These are phyloP conservation scores for Extremus antarcticus DNA, from an alignment of 495 filamentous ascomycete species.

Conservation along the genomic window DNA sequence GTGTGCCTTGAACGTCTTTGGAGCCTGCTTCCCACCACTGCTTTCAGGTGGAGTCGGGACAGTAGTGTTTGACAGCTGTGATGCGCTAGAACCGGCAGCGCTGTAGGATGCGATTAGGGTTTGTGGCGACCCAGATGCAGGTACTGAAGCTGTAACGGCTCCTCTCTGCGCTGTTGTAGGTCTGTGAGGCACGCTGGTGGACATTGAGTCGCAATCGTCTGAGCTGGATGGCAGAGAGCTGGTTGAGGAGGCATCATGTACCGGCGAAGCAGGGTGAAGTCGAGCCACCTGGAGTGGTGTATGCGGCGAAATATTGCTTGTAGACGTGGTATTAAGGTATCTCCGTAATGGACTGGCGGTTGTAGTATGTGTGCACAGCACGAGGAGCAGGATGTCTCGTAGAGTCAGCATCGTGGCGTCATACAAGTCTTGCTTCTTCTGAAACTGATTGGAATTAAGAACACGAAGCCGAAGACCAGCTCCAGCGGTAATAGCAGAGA, in stretches of 20 bases:
- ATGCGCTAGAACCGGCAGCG: neutral
- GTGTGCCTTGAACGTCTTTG: neutral
- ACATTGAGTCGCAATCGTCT: neutral
- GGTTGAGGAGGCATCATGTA: too few species aligned
- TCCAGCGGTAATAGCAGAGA: neutral
- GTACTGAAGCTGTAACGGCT: neutral
- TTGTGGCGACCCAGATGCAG: neutral
- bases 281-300: neutral
- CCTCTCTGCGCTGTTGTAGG: neutral
- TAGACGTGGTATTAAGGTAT: neutral
- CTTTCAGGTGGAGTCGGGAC: neutral
- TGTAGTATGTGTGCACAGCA: neutral
- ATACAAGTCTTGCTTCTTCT: neutral
- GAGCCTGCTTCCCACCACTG: neutral
- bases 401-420: neutral
- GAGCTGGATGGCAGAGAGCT: neutral
- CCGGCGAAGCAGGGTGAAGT: neutral
- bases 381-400: neutral
- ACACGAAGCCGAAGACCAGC: slow-evolving; percentile 10
- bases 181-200: neutral
- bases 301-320: neutral
- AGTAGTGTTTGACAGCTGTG: neutral
- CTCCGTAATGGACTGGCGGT: neutral
- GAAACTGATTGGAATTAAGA: neutral
- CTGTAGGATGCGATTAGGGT: neutral